Conservation (phyloP, 495 filamentous ascomycete species). For the Articulospora tetracladia region DNA sequence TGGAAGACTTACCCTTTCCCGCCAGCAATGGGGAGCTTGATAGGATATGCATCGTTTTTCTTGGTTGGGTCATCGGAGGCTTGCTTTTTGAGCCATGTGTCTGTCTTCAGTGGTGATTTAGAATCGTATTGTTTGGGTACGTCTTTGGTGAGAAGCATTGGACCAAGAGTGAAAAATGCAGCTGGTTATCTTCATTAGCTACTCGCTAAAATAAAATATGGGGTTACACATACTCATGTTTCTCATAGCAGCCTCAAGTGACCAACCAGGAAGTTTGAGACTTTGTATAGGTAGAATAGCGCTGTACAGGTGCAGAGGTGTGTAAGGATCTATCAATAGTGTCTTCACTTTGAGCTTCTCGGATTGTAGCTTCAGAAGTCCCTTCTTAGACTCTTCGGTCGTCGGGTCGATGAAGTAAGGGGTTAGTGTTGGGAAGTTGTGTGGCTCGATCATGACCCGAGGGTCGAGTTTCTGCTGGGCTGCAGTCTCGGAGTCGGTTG, state of each 20-base stretch:
- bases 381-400: not conserved
- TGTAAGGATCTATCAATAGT: conserved; percentile 37
- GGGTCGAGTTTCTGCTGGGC: not conserved
- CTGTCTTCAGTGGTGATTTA: conserved; percentile 1
- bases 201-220: not conserved
- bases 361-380: not conserved
- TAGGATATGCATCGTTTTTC: not conserved
- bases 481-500: not conserved
- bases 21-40: conserved; percentile 24
- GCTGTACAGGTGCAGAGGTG: conserved; percentile 35
- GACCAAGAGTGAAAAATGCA: conserved; percentile 43
- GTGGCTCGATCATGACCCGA: conserved; percentile 1
- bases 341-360: not conserved
- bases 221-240: conserved; percentile 29
- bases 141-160: conserved; percentile 31
- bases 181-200: not conserved
- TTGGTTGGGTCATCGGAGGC: conserved; percentile 1
- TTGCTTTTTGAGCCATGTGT: not conserved
- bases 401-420: conserved; percentile 7
- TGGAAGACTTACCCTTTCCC: conserved; percentile 8
- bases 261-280: conserved; percentile 40
- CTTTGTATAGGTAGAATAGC: conserved; percentile 32
- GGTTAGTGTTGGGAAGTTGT: not conserved
- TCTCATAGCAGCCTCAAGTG: conserved; percentile 35
- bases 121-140: conserved; percentile 13